Base-by-base conservation (phyloP, 306 rosid genomes). In the Ziziphus jujuba region DNA sequence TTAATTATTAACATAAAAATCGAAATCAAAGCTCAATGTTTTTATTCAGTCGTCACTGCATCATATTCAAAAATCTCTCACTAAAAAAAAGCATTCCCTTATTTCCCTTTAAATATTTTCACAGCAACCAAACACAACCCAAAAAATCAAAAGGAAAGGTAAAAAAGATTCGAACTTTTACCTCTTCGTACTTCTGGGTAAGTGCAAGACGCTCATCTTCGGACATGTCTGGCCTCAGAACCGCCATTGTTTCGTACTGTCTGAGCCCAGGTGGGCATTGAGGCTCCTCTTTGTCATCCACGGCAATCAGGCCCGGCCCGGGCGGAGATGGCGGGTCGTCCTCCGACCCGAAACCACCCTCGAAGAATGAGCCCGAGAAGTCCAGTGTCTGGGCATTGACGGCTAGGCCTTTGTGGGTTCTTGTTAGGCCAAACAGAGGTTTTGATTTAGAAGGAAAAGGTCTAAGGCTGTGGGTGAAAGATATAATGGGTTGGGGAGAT, bases 231-330 rank as follows among this genome's bases (percentile, higher is more conserved):
- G 96, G 91, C 72, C 96, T 75, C 66, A 86, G 72, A 73, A 89
- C 89, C 60, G 77, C 80, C 91, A 86, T 89, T 33, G 84, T 82
- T 77, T 86, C 96, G 77, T 86, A 86, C 67, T 82, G 83, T 13
- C 91, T 67, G 53, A 89, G 91, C 49, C 96, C 89, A 14, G 91
- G 91, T 1, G 91, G 96, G 74, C 96, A 89, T 15, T 79, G 77
- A 0, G 95, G 95, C 75, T 88, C 97, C 80, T 90, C 96, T 82
- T 87, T 93, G 7, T 90, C 97, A 78, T 93, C 98, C 43, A 80
- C 68, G 49, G 84, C 77, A 0, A 83, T 66, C 3, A 80, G 53
- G 2, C 82, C 87, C 52, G 79, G 36, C 19, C 82, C 88, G 7
- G 82, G 56, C 1, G 87, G 72, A 33, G 81, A 38, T 16, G 75